These are phyloP conservation scores for Rhodamnia argentea DNA, from an alignment of 345 rosid species.

Conservation along the genomic window DNA sequence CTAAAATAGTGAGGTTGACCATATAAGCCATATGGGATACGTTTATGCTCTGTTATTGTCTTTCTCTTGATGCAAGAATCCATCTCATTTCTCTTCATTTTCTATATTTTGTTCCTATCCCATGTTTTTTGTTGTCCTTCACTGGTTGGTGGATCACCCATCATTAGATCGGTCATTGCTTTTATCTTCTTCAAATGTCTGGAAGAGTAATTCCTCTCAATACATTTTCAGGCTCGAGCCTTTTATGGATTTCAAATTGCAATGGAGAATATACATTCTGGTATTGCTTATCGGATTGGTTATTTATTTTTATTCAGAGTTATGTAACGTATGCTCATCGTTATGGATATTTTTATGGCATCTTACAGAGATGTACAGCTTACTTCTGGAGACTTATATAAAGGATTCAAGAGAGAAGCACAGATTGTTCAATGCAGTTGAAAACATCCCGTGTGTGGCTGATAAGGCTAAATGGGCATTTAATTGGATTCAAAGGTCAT, in stretches of 20 bases:
- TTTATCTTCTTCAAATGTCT: background rate
- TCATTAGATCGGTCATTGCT: background rate
- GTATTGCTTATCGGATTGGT: conserved; percentile 22
- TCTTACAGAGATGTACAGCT: conserved; percentile 77
- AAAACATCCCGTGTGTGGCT: conserved; percentile 67
- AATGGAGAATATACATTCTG: conserved; percentile 94
- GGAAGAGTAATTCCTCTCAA: background rate
- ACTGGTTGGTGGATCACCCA: background rate
- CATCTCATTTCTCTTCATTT: background rate
- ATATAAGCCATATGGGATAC: background rate
- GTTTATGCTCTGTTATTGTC: background rate
- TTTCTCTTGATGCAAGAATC: background rate
- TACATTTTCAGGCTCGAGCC: conserved; percentile 61
- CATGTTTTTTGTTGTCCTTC: background rate
- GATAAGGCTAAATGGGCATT: conserved; percentile 80
- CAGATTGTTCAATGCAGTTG: conserved; percentile 76
- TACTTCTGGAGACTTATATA: conserved; percentile 84
- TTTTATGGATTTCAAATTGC: conserved; percentile 94
- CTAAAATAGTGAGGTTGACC: background rate
- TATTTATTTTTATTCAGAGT: background rate
- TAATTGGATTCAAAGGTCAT: conserved; percentile 72
- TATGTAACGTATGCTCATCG: background rate
- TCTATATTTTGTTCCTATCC: background rate
- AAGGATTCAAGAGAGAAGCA: conserved; percentile 79
- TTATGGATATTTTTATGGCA: background rate